Evolutionary conservation across 148 eudicot genomes (phyloP).

Genomic region (Spergularia bocconei): DNA sequence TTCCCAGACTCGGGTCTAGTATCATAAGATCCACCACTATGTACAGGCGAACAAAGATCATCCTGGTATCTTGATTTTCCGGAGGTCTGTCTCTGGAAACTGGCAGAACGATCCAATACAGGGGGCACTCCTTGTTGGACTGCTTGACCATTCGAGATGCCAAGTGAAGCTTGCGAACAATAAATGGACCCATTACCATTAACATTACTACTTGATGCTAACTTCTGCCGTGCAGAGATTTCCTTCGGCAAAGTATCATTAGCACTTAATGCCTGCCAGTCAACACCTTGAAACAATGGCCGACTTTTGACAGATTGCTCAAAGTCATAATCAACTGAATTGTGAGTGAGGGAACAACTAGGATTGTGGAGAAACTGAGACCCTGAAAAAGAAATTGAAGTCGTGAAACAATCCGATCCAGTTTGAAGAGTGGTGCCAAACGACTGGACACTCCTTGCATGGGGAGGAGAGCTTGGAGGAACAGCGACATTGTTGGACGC

Average conservation of each 20-base stretch:
- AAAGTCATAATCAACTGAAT: constrained; percentile 57
- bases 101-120: constrained; percentile 51
- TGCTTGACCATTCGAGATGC: constrained; percentile 45
- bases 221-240: constrained; percentile 33
- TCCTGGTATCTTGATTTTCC: constrained; percentile 42
- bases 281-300: constrained; percentile 82
- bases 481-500: constrained; percentile 49
- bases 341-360: constrained; percentile 77
- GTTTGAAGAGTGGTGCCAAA: constrained; percentile 66
- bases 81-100: constrained; percentile 59
- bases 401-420: constrained; percentile 80
- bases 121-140: constrained; percentile 37
- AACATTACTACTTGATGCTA: constrained; percentile 47
- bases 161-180: constrained; percentile 49
- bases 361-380: constrained; percentile 78
- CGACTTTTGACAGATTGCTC: constrained; percentile 90
- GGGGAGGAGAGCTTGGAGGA: constrained; percentile 78
- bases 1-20: constrained; percentile 51
- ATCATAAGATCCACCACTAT: constrained; percentile 62
- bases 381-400: constrained; percentile 92
- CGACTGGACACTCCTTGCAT: constrained; percentile 80
- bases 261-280: constrained; percentile 67
- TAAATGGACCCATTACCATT: constrained; percentile 47
- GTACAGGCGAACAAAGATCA: constrained; percentile 51
- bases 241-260: constrained; percentile 59